phyloP scores from a whole-genome alignment of 192 early-diverging fungal species.

The Backusella sp. region DNA sequence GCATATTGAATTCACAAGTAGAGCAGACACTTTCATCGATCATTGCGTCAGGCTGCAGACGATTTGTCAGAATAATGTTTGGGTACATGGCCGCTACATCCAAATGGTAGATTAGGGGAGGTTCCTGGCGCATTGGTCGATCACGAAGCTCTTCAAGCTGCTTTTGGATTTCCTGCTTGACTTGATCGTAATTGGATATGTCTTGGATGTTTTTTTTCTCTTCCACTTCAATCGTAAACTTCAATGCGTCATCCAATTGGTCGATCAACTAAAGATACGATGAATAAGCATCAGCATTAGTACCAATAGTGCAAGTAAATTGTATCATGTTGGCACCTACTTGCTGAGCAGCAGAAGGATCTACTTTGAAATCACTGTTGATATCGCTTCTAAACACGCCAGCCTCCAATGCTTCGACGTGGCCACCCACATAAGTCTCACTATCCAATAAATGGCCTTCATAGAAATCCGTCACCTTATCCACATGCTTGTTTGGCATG shows the following conservation, averaged over 20 bases:
- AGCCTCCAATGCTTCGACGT: conserved; percentile 98
- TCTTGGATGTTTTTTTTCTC: conserved; percentile 73
- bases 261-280: conserved; percentile 67
- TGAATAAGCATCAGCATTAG: not conserved
- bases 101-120: conserved; percentile 94
- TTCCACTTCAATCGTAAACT: conserved; percentile 87
- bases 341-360: conserved; percentile 70
- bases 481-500: conserved; percentile 96
- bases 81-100: conserved; percentile 99
- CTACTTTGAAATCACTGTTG: conserved; percentile 79
- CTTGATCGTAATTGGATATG: conserved; percentile 89
- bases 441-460: conserved; percentile 89
- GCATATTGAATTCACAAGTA: conserved; percentile 89
- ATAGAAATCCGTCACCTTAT: conserved; percentile 74
- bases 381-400: conserved; percentile 97
- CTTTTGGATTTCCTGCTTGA: conserved; percentile 62
- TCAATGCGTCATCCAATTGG: conserved; percentile 86
- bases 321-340: conserved; percentile 26
- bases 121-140: conserved; percentile 69
- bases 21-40: conserved; percentile 87
- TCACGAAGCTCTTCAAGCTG: conserved; percentile 78
- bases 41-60: conserved; percentile 96
- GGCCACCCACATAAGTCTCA: conserved; percentile 98
- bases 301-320: not conserved
- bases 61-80: conserved; percentile 98